Conservation (phyloP, 805 yeast genomes). For the Millerozyma acaciae region DNA sequence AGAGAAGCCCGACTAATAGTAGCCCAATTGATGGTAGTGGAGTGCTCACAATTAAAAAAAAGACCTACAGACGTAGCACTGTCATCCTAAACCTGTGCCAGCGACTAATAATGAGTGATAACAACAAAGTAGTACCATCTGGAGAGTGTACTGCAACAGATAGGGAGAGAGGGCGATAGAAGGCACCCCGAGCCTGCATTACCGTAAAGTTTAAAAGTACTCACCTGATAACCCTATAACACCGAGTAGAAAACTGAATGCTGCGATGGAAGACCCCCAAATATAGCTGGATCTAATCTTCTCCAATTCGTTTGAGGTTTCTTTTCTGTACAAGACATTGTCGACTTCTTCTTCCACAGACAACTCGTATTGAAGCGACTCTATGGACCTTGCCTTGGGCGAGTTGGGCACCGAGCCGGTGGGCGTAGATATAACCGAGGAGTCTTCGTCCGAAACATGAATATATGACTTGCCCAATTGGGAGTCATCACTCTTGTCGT, state of each 20-base stretch:
- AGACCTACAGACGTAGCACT: no score
- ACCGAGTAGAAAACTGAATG: slow-evolving; percentile 46
- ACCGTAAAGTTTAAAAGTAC: no score
- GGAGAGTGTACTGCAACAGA: no score
- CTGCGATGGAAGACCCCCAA: slow-evolving; percentile 40
- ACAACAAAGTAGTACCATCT: no score
- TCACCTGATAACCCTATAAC: slow-evolving; percentile 60
- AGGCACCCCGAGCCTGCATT: no score
- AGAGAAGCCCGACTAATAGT: no score
- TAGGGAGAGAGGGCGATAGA: no score
- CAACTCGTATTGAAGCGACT: slow-evolving; percentile 20
- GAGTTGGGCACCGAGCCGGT: slow-evolving; percentile 22
- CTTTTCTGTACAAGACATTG: slow-evolving; percentile 35
- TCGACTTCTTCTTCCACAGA: slow-evolving; percentile 42
- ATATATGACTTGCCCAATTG: slow-evolving; percentile 38
- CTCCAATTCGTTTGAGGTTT: slow-evolving; percentile 27
- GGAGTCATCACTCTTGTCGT: slow-evolving; percentile 16
- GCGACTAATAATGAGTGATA: no score
- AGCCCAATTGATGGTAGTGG: no score
- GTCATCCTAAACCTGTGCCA: no score
- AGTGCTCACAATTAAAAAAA: no score
- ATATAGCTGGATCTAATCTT: slow-evolving; percentile 34
- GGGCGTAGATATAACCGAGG: slow-evolving; percentile 27
- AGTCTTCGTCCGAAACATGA: slow-evolving; percentile 39
- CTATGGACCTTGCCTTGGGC: slow-evolving; percentile 13